phyloP scores from a whole-genome alignment of 2,329 filamentous ascomycete genomes.

The Coniochaeta prunicola region DNA sequence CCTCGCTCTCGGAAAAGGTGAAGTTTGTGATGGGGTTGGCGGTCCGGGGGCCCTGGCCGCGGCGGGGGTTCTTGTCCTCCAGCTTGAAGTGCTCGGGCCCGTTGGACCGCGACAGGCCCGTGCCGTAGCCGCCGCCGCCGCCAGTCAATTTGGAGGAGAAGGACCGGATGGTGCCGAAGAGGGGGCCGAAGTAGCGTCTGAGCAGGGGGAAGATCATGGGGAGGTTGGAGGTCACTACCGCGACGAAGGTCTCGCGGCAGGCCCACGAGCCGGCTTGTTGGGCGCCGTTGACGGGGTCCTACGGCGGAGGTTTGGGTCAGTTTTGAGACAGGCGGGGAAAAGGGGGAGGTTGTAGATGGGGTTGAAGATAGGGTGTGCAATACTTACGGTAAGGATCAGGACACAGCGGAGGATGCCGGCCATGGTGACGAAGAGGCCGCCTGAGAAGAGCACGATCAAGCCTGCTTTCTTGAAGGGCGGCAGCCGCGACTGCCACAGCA shows the following conservation, averaged over 20 bases:
- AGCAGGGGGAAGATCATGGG: conserved; percentile 34
- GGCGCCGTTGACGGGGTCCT: conserved; percentile 27
- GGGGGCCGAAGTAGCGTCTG: conserved; percentile 25
- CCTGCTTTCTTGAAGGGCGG: conserved; percentile 41
- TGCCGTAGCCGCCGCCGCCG: background rate
- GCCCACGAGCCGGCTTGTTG: conserved; percentile 31
- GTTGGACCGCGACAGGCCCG: conserved; percentile 6
- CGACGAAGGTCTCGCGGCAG: conserved; percentile 30
- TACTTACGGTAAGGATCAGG: conserved; percentile 33
- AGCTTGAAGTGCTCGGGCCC: conserved; percentile 11
- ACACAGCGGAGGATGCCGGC: conserved; percentile 46
- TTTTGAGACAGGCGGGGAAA: too few species aligned
- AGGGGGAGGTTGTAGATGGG: background rate
- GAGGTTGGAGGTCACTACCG: conserved; percentile 29
- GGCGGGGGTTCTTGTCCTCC: conserved; percentile 19
- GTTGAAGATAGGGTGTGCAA: too few species aligned
- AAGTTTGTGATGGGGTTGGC: conserved; percentile 19
- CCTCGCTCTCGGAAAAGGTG: conserved; percentile 18
- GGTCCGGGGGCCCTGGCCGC: conserved; percentile 17
- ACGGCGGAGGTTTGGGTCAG: background rate
- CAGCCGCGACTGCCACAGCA: conserved; percentile 46
- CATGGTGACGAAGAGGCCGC: conserved; percentile 47
- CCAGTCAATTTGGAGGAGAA: conserved; percentile 10
- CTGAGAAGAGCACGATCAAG: conserved; percentile 46
- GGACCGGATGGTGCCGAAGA: conserved; percentile 27